Conservation (phyloP, 805 yeast species). For the Ogataea ganodermae region DNA sequence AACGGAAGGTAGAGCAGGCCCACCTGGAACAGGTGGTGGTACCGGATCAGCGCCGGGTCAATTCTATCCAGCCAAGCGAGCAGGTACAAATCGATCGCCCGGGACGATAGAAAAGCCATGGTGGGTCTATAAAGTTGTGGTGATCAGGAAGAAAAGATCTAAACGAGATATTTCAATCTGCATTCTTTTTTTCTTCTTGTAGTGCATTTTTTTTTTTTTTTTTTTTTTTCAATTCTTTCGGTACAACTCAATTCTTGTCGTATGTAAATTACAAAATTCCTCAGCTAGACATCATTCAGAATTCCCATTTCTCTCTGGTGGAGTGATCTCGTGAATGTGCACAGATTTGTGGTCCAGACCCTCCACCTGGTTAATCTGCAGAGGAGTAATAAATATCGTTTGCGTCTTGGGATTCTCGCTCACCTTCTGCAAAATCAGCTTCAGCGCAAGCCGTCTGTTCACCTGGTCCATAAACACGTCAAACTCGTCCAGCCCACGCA, state of each 20-base stretch:
- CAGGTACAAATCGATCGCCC: slow-evolving; percentile 7
- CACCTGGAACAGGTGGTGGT: slow-evolving; percentile 16
- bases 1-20: slow-evolving; percentile 15
- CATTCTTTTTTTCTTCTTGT: neutral
- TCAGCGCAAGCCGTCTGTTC: slow-evolving; percentile 77
- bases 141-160: too few relatives aligned
- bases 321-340: slow-evolving; percentile 59
- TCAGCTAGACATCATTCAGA: neutral
- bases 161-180: too few relatives aligned
- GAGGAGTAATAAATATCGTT: slow-evolving; percentile 92
- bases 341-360: slow-evolving; percentile 55
- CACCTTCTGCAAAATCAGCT: slow-evolving; percentile 69
- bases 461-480: slow-evolving; percentile 98
- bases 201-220: neutral
- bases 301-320: slow-evolving; percentile 33
- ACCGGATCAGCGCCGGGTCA: slow-evolving; percentile 10
- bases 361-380: slow-evolving; percentile 76
- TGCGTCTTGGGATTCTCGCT: slow-evolving; percentile 68
- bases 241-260: neutral
- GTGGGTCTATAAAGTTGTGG: neutral
- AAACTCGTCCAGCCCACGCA: slow-evolving; percentile 92
- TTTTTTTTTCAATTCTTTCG: neutral
- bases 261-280: too few relatives aligned
- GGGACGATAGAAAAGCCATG: neutral
- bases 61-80: slow-evolving; percentile 4